Conservation (phyloP, 108 stramenopile species). For the Skeletonema potamos region DNA sequence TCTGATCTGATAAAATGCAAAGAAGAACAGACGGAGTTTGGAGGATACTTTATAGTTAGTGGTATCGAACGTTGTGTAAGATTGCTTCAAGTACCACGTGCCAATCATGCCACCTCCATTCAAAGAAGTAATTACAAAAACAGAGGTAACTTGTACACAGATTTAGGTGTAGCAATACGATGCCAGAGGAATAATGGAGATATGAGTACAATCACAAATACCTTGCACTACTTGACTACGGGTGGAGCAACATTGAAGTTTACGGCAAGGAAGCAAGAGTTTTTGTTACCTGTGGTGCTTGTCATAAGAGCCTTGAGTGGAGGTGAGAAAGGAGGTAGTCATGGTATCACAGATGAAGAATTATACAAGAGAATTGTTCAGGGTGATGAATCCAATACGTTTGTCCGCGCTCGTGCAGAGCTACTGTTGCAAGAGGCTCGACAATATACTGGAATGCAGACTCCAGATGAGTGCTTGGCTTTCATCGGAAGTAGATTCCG, state of each 20-base stretch:
- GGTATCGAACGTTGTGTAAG: slow-evolving; percentile 97
- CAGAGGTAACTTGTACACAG: slow-evolving; percentile 83
- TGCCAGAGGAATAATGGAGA: slow-evolving; percentile 82
- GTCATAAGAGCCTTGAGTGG: slow-evolving; percentile 87
- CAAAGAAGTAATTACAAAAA: slow-evolving; percentile 92
- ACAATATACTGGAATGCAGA: slow-evolving; percentile 74
- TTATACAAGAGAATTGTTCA: slow-evolving; percentile 85
- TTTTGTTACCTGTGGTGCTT: slow-evolving; percentile 91
- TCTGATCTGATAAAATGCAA: slow-evolving; percentile 50
- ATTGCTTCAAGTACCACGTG: slow-evolving; percentile 90
- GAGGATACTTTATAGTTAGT: slow-evolving; percentile 96
- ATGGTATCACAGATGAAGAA: slow-evolving; percentile 89
- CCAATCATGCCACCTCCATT: slow-evolving; percentile 93
- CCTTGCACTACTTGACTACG: slow-evolving; percentile 93
- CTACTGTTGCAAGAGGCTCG: slow-evolving; percentile 90
- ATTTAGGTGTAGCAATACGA: slow-evolving; percentile 84
- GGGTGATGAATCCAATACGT: slow-evolving; percentile 89
- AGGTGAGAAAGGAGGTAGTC: slow-evolving; percentile 13
- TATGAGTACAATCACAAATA: slow-evolving; percentile 91
- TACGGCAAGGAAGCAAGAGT: slow-evolving; percentile 90
- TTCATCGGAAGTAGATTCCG: slow-evolving; percentile 95
- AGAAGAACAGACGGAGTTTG: slow-evolving; percentile 92
- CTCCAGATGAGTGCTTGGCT: slow-evolving; percentile 87
- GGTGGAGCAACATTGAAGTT: slow-evolving; percentile 95
- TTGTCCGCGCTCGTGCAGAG: slow-evolving; percentile 89